Base-by-base conservation (phyloP, 306 rosid species). In the Castanea crenata region DNA sequence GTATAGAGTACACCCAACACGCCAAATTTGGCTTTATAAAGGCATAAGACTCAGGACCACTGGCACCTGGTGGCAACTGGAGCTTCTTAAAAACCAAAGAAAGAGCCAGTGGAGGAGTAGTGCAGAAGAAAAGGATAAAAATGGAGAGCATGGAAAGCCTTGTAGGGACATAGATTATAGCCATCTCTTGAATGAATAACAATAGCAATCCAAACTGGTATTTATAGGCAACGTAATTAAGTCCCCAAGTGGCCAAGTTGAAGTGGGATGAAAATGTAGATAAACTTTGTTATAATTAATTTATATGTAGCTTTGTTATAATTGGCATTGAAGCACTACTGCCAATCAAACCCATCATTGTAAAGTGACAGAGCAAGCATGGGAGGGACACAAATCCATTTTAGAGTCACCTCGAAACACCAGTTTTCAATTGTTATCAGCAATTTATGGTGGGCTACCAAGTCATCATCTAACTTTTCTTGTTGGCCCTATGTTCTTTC, bases 11-110 rank as follows among this genome's bases (percentile, higher is more conserved):
- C 76, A 20, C 83, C 83, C 2, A 35, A 13, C 0, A 41, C 12
- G 74, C 82, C 85, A 55, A 35, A 35, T 35, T 35, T 35, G 41
- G 41, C 9, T 35, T 35, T 35, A 35, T 35, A 35, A 88, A 90
- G 62, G 85, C 87, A 1, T 80, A 15, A 1, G 90, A 54, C 55
- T 82, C 90, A 2, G 90, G 89, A 20, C 87, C 90, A 6, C 69
- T 70, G 16, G 85, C 0, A 5, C 80, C 78, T 49, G 76, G 5
- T 7, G 89, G 90, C 67, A 90, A 75, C 9, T 5, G 73, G 10
- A 90, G 75, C 74, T 76, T 82, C 1, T 67, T 38, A 12, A 35
- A 7, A 34, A 79, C 88, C n/a, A 73, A 31, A 25, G 87, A 76
- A 32, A 4, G 56, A 29, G 58, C 7, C 16, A 58, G 44, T 11